Conservation (phyloP, 352 stramenopile genomes). For the Phytophthora syringae region DNA sequence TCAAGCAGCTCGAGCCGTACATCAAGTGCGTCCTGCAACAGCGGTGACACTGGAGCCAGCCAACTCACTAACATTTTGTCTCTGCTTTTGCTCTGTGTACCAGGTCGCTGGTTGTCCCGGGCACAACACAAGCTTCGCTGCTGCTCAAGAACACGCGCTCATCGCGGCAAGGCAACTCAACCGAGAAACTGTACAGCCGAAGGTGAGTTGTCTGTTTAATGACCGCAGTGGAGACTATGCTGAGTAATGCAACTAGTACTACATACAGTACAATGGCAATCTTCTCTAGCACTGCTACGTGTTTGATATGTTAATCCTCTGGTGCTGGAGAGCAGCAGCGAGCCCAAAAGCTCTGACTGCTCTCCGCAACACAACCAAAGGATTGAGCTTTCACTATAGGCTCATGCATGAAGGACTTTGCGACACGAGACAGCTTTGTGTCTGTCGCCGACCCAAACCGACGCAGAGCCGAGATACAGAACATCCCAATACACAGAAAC, state of each 20-base stretch:
- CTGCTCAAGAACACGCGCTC: constrained; percentile 85
- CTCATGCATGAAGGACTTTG: constrained; percentile 39
- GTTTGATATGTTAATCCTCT: constrained; percentile 32
- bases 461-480: constrained; percentile 31
- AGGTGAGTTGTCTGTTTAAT: constrained; percentile 30
- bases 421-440: constrained; percentile 27
- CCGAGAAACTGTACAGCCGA: constrained; percentile 80
- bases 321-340: constrained; percentile 16
- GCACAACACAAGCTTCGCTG: constrained; percentile 76
- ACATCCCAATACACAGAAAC: not conserved
- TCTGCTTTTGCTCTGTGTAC: not conserved
- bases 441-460: constrained; percentile 41
- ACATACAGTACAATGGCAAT: not conserved
- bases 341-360: constrained; percentile 6
- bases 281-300: not conserved
- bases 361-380: constrained; percentile 12
- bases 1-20: constrained; percentile 81
- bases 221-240: not conserved
- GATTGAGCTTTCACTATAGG: constrained; percentile 41
- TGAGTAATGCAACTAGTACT: too few relatives aligned
- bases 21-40: constrained; percentile 60
- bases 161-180: constrained; percentile 75
- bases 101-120: constrained; percentile 68
- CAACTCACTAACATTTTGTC: constrained; percentile 10
- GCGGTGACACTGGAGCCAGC: not conserved